Conservation (phyloP, 495 filamentous ascomycete genomes). For the Tetracladium marchalianum region DNA sequence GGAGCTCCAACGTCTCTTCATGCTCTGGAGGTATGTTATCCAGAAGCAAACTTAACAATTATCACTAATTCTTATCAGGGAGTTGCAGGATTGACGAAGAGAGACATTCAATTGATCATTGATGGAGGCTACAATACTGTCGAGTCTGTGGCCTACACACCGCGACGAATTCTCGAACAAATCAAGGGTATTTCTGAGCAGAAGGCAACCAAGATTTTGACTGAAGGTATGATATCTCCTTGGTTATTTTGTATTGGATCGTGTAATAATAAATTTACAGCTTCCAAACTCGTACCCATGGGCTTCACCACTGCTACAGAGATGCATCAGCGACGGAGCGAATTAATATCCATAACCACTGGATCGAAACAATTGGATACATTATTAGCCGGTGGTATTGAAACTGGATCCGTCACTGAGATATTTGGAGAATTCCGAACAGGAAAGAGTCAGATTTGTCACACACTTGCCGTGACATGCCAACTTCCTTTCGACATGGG, state of each 20-base stretch:
- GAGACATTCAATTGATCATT: constrained; percentile 85
- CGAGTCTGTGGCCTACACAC: constrained; percentile 91
- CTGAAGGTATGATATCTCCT: constrained; percentile 55
- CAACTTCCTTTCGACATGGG: constrained; percentile 98
- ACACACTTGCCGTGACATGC: constrained; percentile 96
- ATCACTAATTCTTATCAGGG: constrained; percentile 38
- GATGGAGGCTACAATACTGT: constrained; percentile 94
- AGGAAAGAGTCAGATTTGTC: constrained; percentile 96
- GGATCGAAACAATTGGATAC: constrained; percentile 96
- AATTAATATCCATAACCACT: constrained; percentile 94
- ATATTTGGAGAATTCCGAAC: constrained; percentile 97
- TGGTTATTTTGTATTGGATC: neutral
- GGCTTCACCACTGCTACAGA: constrained; percentile 99
- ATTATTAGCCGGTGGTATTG: constrained; percentile 84
- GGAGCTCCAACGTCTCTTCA: constrained; percentile 89
- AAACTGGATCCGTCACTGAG: constrained; percentile 97
- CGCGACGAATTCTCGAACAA: constrained; percentile 74
- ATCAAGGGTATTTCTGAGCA: constrained; percentile 97
- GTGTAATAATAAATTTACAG: constrained; percentile 33
- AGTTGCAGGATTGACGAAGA: constrained; percentile 74
- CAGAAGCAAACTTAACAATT: constrained; percentile 12
- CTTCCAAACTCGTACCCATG: constrained; percentile 93
- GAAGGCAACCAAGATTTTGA: constrained; percentile 88
- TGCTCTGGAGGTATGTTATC: constrained; percentile 65
- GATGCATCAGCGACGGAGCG: constrained; percentile 93